A percentile compares a stretch with the other conserved stretches of the same genome.
Evolutionary conservation across 2,329 filamentous ascomycete species (phyloP).

Genomic region (Pseudogymnoascus sp.): DNA sequence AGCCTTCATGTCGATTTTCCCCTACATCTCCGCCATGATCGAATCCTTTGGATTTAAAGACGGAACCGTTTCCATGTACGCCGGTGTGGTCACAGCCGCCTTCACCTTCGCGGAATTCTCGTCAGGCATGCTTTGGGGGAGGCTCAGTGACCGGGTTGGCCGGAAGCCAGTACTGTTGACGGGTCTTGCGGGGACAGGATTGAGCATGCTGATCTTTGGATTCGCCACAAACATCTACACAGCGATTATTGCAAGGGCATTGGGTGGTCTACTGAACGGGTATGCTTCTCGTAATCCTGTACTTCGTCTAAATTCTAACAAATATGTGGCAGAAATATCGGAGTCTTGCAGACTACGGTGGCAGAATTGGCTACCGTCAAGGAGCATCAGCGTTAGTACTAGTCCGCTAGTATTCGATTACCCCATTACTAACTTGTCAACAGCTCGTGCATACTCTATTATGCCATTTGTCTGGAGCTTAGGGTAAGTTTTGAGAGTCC

Average conservation of each 20-base stretch:
- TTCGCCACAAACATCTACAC: slow-evolving; percentile 76
- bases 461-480: slow-evolving; percentile 99
- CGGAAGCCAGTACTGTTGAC: slow-evolving; percentile 86
- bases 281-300: slow-evolving; percentile 36
- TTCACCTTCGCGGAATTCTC: slow-evolving; percentile 95
- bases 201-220: slow-evolving; percentile 89
- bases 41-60: slow-evolving; percentile 79
- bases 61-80: slow-evolving; percentile 82
- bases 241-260: slow-evolving; percentile 76
- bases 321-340: slow-evolving; percentile 62
- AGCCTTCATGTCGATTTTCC: slow-evolving; percentile 99
- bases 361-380: slow-evolving; percentile 89
- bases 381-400: slow-evolving; percentile 75
- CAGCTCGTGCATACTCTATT: slow-evolving; percentile 86
- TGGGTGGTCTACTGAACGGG: slow-evolving; percentile 90
- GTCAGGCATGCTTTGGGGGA: slow-evolving; percentile 86
- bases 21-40: slow-evolving; percentile 98
- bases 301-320: slow-evolving; percentile 13
- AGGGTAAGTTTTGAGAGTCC: slow-evolving; percentile 47
- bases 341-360: slow-evolving; percentile 89
- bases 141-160: slow-evolving; percentile 82
- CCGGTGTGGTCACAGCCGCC: slow-evolving; percentile 90
- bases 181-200: slow-evolving; percentile 80
- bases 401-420: slow-evolving; percentile 14
- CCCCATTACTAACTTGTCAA: slow-evolving; percentile 21